Evolutionary conservation across 257 asterid species (phyloP).

Genomic region (Scutellaria galericulata): DNA sequence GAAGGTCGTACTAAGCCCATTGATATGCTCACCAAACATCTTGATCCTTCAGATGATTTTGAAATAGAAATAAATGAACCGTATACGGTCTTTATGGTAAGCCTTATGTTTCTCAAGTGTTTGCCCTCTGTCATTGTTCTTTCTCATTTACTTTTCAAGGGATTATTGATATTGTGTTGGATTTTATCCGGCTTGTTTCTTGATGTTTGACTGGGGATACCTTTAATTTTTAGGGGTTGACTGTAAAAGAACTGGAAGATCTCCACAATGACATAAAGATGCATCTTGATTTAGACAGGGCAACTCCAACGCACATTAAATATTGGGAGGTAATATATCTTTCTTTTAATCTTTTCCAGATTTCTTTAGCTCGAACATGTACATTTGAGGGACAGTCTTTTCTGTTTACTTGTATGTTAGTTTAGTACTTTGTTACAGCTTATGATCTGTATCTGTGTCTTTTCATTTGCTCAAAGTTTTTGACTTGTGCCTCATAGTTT

Average conservation of each 20-base stretch:
- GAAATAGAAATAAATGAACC: slow-evolving; percentile 91
- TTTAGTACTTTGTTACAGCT: not conserved
- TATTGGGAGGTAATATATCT: slow-evolving; percentile 80
- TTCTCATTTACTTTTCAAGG: not conserved
- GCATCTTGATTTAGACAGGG: slow-evolving; percentile 91
- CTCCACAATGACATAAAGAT: slow-evolving; percentile 88
- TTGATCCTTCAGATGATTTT: slow-evolving; percentile 82
- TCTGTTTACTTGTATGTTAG: no score
- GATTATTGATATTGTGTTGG: slow-evolving; percentile 11
- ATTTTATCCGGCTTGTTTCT: slow-evolving; percentile 24
- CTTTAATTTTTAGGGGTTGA: slow-evolving; percentile 63
- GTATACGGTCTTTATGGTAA: slow-evolving; percentile 83
- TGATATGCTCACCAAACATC: slow-evolving; percentile 85
- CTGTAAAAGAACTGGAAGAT: slow-evolving; percentile 90
- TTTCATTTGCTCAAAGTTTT: slow-evolving; percentile 28
- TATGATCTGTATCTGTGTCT: not conserved
- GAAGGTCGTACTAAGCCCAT: slow-evolving; percentile 96
- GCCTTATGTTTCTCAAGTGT: slow-evolving; percentile 12
- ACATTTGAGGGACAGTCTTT: not conserved
- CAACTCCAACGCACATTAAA: slow-evolving; percentile 74
- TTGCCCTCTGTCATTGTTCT: slow-evolving; percentile 2
- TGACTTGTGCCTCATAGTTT: slow-evolving; percentile 9
- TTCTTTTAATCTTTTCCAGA: not conserved
- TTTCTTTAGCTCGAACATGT: not conserved
- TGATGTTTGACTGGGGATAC: slow-evolving; percentile 35